phyloP scores from a whole-genome alignment of 2,329 filamentous ascomycete species.

The Exophiala spinifera region DNA sequence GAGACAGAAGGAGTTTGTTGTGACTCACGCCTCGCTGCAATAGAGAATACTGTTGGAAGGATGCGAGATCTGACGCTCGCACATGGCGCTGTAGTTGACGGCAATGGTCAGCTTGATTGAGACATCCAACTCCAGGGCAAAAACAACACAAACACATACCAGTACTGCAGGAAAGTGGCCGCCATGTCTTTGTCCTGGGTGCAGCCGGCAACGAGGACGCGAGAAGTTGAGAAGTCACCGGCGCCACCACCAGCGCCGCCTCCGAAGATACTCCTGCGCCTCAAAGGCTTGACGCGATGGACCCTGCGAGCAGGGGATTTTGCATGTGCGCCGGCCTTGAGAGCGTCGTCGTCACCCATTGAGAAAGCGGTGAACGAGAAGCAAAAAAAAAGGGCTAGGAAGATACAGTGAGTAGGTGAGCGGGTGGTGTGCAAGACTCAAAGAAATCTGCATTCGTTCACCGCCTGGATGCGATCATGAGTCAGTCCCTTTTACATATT shows the following conservation, averaged over 20 bases:
- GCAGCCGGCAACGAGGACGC: slow-evolving; percentile 4
- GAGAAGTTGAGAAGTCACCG: slow-evolving; percentile 16
- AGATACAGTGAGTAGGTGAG: too few species aligned
- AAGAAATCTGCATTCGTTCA: too few species aligned
- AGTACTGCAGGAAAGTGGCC: slow-evolving; percentile 45
- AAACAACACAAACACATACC: slow-evolving; percentile 33
- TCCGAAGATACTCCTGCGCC: slow-evolving; percentile 9
- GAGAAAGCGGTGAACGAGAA: slow-evolving; percentile 18
- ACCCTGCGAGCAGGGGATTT: slow-evolving; percentile 13
- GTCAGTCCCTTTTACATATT: too few species aligned
- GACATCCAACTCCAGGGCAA: too few species aligned
- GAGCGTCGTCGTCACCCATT: not conserved
- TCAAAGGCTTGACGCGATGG: slow-evolving; percentile 14
- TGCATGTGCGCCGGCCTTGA: slow-evolving; percentile 13
- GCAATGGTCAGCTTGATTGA: slow-evolving; percentile 18
- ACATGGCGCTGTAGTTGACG: slow-evolving; percentile 53
- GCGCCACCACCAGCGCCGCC: too few species aligned
- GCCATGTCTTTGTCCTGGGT: slow-evolving; percentile 35
- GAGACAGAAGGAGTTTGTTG: slow-evolving; percentile 5
- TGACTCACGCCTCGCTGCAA: slow-evolving; percentile 60
- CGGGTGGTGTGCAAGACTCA: too few species aligned
- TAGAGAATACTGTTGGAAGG: slow-evolving; percentile 61
- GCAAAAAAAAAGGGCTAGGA: too few species aligned
- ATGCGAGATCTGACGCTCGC: slow-evolving; percentile 63
- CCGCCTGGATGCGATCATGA: too few species aligned